Evolutionary conservation across 768 basidiomycete species (phyloP).

Genomic region (Myochromella boudieri): DNA sequence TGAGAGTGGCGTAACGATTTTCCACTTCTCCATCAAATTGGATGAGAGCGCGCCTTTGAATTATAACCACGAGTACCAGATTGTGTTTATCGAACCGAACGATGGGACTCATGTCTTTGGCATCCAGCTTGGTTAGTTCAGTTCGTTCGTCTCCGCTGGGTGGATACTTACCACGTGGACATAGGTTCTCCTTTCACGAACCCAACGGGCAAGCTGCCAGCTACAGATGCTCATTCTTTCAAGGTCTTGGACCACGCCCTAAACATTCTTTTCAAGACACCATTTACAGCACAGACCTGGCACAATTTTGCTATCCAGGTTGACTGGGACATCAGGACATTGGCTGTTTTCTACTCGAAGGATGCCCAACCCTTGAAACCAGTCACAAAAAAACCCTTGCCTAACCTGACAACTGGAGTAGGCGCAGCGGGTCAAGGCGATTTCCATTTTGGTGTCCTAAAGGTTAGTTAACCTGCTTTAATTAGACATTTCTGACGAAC

Average conservation of each 20-base stretch:
- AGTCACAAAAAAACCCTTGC: conserved; percentile 37
- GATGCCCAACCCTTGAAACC: conserved; percentile 35
- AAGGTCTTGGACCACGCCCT: conserved; percentile 57
- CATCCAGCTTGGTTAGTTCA: conserved; percentile 49
- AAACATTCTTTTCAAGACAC: conserved; percentile 47
- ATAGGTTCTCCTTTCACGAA: conserved; percentile 62
- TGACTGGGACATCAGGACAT: conserved; percentile 51
- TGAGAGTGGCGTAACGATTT: conserved; percentile 33
- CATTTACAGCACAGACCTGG: conserved; percentile 45
- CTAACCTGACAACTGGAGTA: conserved; percentile 37
- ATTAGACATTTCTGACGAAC: not conserved
- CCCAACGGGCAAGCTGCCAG: conserved; percentile 44
- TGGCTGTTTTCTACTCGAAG: conserved; percentile 51
- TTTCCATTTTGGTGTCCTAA: conserved; percentile 61
- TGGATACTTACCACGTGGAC: too few relatives aligned
- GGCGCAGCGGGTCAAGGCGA: conserved; percentile 55
- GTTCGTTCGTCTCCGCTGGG: not conserved
- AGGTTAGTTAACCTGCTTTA: conserved; percentile 34
- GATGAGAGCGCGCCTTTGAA: conserved; percentile 46
- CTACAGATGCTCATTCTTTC: conserved; percentile 43
- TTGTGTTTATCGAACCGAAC: conserved; percentile 60
- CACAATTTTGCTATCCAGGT: conserved; percentile 63
- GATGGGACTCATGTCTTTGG: conserved; percentile 64
- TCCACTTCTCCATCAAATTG: conserved; percentile 37
- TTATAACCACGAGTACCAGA: conserved; percentile 59